Conservation (phyloP, 345 rosid genomes). For the Trapa incisa region DNA sequence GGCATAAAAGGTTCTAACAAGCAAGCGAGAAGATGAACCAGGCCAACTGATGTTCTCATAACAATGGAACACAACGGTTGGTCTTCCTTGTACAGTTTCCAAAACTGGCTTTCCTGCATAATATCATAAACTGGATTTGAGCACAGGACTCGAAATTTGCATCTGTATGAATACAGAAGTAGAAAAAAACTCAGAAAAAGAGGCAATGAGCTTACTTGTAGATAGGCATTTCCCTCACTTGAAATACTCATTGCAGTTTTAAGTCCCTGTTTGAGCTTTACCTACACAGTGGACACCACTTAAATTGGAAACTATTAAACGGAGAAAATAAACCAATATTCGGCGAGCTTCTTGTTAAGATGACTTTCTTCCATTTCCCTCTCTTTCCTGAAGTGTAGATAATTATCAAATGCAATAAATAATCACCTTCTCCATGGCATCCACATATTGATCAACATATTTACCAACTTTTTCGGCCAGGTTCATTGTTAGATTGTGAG, state of each 20-base stretch:
- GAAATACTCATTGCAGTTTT: conserved; percentile 81
- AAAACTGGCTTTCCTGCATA: conserved; percentile 65
- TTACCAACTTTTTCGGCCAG: conserved; percentile 56
- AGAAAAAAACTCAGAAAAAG: background rate
- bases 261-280: conserved; percentile 86
- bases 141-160: background rate
- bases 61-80: conserved; percentile 60
- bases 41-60: conserved; percentile 66
- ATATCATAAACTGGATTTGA: background rate
- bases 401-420: background rate
- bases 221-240: conserved; percentile 77
- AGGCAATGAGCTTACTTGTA: conserved; percentile 39
- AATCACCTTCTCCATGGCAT: conserved; percentile 85
- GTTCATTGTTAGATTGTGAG: conserved; percentile 42
- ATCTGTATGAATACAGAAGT: background rate
- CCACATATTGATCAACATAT: conserved; percentile 51
- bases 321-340: background rate
- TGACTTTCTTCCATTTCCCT: background rate
- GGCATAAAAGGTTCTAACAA: conserved; percentile 93
- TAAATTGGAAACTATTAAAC: background rate
- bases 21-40: conserved; percentile 74
- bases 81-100: conserved; percentile 83
- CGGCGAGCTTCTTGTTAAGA: background rate
- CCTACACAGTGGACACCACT: conserved; percentile 27
- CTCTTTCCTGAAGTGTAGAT: background rate